Conservation (phyloP, 257 asterid genomes). For the Echites panduratus region DNA sequence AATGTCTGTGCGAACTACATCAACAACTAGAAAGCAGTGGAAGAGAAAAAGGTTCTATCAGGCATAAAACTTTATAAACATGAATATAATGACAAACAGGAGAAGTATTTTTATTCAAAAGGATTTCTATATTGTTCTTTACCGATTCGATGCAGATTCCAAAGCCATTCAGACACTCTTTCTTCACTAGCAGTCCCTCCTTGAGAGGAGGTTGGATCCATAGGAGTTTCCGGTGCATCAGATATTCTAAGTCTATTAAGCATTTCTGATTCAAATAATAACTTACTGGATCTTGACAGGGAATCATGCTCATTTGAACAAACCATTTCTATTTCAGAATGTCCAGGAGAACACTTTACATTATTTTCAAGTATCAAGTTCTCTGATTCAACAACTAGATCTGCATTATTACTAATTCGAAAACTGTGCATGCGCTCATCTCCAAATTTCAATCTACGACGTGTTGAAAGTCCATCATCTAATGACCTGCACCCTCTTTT, state of each 20-base stretch:
- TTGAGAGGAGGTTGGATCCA: constrained; percentile 41
- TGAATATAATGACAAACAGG: constrained; percentile 1
- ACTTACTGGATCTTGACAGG: constrained; percentile 36
- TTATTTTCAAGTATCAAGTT: constrained; percentile 33
- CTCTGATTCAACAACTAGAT: constrained; percentile 74
- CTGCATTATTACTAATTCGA: constrained; percentile 71
- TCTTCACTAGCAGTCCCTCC: constrained; percentile 56
- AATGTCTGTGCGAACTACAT: constrained; percentile 95
- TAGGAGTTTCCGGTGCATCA: constrained; percentile 53
- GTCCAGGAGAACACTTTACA: constrained; percentile 20
- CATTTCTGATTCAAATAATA: constrained; percentile 38
- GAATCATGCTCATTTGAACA: constrained; percentile 30
- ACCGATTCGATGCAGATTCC: constrained; percentile 98
- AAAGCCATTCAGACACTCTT: constrained; percentile 94
- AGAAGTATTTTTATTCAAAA: constrained; percentile 5
- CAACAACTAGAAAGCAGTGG: constrained; percentile 54
- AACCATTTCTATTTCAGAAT: constrained; percentile 43
- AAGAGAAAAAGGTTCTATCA: constrained; percentile 4
- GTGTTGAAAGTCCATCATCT: constrained; percentile 41
- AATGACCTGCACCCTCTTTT: constrained; percentile 43
- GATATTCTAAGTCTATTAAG: constrained; percentile 52
- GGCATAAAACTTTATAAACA: constrained; percentile 12
- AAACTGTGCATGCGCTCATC: constrained; percentile 82
- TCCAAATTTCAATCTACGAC: constrained; percentile 54
- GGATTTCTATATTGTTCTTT: neutral